Base-by-base conservation (phyloP, 2,329 filamentous ascomycete genomes). In the Xylaria sp. region DNA sequence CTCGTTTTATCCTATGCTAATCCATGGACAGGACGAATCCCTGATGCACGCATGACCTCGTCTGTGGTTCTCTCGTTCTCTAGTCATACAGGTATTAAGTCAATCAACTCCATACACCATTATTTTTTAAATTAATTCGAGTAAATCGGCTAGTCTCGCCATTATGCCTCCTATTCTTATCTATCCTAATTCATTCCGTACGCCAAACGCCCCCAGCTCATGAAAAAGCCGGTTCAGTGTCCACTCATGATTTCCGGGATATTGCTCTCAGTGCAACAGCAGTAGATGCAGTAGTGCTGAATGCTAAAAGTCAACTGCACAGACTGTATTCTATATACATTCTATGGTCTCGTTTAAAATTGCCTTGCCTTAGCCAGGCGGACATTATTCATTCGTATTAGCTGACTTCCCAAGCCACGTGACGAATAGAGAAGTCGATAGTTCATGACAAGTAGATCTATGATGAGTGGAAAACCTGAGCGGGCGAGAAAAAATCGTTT, bases 161-260 rank as follows among this genome's bases (percentile, higher is more conserved):
- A 55, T 25, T 46, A 39, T 18, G 25, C 32, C 30, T 61, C 34
- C 23, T n/a, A 10, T 56, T 30, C n/a, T 13, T 23, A 13, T 36
- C 30, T 23, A 62, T 34, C 34, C 36, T 41, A 50, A 13, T 55
- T 45, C 30, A 57, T 41, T 18, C 43, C 34, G 28, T 34, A 56
- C 48, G 53, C 58, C 58, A 59, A 62, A 66, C 62, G 39, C 62
- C 62, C 32, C 39, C 45, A 43, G 55, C 50, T 34, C 55, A 55
- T 43, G 34, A 23, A 12, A 41, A 53, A 34, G 30, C 23, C n/a
- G 3, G 48, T 60, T 20, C 20, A 4, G n/a, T n/a, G n/a, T 15
- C 28, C 30, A 23, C 34, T n/a, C 45, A 50, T 46, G n/a, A 7
- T 7, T 15, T 34, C 32, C 12, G n/a, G 28, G 23, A 6, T 28